Base-by-base conservation (phyloP, 495 filamentous ascomycete species). In the Penicillium turbatum region DNA sequence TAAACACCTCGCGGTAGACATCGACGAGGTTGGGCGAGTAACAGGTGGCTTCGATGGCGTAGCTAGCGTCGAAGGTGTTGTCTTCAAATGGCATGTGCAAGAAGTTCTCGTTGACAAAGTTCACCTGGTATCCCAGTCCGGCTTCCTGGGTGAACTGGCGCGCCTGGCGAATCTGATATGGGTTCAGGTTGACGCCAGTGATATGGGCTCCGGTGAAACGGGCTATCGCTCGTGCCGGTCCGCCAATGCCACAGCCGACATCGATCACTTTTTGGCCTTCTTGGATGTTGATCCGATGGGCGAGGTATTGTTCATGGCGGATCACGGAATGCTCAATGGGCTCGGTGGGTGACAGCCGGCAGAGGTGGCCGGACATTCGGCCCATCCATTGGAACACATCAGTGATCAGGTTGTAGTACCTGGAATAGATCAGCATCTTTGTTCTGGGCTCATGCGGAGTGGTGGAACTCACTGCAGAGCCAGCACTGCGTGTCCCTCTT, bases 61-160 rank as follows among this genome's bases (percentile, higher is more conserved):
- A 96, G 43, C 96, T 91, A 58, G 87, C 88, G 57, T 97, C 92
- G 72, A 97, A 97, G 27, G 72, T 77, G 74, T 92, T 86, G 54
- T 89, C 81, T 35, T 88, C 85, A 78, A 96, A 97, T 12, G 81
- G 84, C 90, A 97, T 96, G 83, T 97, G 90, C 91, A 96, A 95
- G 73, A 96, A 97, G 66, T 96, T 92, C 30, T 92, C 90, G 81
- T 96, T 95, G 47, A 86, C 84, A 61, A 88, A 96, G 63, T 78
- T 81, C 60, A 96, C 69, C 74, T 93, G 86, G 61, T 88, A 61
- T 3, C 82, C 78, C 34, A 96, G 74, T 37, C 86, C 86, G 63
- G 93, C 88, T 58, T 84, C 83, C 48, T 79, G 70, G 13, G 89
- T 88, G 65, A 96, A 95, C 17, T 76, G 78, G 11, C 84, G 90